Evolutionary conservation across 2,329 filamentous ascomycete species (phyloP).

Genomic region (Alternaria ethzedia): DNA sequence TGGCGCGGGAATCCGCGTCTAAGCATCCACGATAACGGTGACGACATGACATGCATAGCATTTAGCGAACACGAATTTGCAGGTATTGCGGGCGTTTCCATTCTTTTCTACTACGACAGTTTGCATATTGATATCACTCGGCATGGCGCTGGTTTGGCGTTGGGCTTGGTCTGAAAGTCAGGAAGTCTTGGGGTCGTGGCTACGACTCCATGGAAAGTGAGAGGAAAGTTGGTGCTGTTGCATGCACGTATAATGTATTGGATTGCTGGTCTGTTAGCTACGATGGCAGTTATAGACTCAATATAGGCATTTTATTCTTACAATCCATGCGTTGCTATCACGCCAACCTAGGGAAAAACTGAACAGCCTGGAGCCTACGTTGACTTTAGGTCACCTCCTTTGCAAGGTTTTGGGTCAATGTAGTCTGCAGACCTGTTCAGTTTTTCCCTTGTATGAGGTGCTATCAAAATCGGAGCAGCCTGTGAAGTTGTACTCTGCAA

Average conservation of each 20-base stretch:
- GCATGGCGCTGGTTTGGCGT: constrained; percentile 3
- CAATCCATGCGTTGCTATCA: too few species aligned
- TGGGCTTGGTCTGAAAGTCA: not conserved
- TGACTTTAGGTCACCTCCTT: too few species aligned
- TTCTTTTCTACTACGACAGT: not conserved
- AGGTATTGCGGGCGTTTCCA: not conserved
- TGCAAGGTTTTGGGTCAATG: too few species aligned
- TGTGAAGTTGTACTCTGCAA: not conserved
- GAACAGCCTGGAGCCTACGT: too few species aligned
- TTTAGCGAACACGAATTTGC: not conserved
- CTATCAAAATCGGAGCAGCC: not conserved
- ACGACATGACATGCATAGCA: not conserved
- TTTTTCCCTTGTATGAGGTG: too few species aligned
- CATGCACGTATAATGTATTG: not conserved
- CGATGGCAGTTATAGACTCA: not conserved
- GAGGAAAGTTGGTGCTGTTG: not conserved
- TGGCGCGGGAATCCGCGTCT: constrained; percentile 30
- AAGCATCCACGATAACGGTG: not conserved
- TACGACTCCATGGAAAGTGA: not conserved
- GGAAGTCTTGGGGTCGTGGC: not conserved
- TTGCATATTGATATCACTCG: constrained; percentile 1
- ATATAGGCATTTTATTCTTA: not conserved
- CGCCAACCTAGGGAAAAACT: too few species aligned
- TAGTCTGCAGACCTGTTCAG: too few species aligned
- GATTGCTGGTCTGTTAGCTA: not conserved